Base-by-base conservation (phyloP, 495 filamentous ascomycete species). In the Neurospora terricola region DNA sequence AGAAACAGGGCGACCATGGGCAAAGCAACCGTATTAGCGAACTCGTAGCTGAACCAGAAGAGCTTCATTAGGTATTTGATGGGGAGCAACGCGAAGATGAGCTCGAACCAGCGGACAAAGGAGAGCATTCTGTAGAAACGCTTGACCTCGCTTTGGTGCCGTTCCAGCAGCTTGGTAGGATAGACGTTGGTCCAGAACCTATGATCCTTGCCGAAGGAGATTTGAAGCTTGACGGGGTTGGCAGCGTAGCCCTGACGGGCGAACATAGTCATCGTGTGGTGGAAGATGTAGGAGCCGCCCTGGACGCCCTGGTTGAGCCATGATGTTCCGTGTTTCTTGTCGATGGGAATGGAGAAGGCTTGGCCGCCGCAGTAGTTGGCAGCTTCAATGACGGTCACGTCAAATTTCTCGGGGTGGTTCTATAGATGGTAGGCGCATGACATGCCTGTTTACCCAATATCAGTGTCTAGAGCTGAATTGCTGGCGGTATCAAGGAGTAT, bases 281-380 rank as follows among this genome's bases (percentile, higher is more conserved):
- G 90, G 83, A 94, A 96, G 71, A 91, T 92, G 76, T 86, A 80
- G 10, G 91, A 92, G 5, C 92, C 93, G 3, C 93, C 92, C 76
- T 96, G 93, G 2, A 96, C 93, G 14, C 93, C 93, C 74, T 96
- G 88, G 76, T 96, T 96, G 76, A 94, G 85, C 93, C 92, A 94
- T 38, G 85, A 85, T 2, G 92, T 89, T 4, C 91, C 91, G 76
- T 91, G 84, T 72, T 87, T 87, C 16, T 90, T 86, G 79, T 94
- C 90, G 9, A 96, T 77, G 4, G 90, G 79, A 68, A 95, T 93
- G 4, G 92, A 93, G 45, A 90, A 92, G 1, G 93, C 93, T 78
- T 96, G 93, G 0, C 93, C 92, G n/a, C 93, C 93, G 70, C 89
- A 88, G 70, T 92, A 88, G 42, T 86, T 81, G 38, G 87, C 86